Evolutionary conservation across 257 asterid genomes (phyloP), one percentile per base, ranked within the genome.

Genomic region (Rhazya stricta): DNA sequence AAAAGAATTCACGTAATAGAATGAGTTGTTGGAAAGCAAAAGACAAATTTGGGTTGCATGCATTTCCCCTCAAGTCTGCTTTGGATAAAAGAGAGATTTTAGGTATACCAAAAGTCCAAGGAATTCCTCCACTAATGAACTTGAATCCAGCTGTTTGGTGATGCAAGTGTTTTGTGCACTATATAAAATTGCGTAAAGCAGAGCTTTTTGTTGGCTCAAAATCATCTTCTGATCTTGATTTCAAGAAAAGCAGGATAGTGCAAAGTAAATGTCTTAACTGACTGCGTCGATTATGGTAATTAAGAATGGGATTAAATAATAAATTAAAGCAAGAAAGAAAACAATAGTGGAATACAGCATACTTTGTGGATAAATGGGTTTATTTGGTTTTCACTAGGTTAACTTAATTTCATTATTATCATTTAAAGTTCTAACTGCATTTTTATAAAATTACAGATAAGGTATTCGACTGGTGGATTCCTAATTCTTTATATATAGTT

Each of bases 251-350:
- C 36, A 29, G 41, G 0, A 32, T 34, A 62, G 18, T 57, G 68
- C 25, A 63, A 63, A 63, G 69, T 63, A 34, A 63, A 63, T 63
- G 45, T 34, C 45, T 63, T 63, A 34, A 63, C 29, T 37, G 43
- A 37, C 48, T 19, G 32, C 71, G 50, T 18, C 69, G 36, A 63
- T 63, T 36, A 63, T 34, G 69, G 45, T 34, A 7, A 36, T 3
- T 4, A 4, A n/a, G 39, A 63, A 34, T 18, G n/a, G n/a, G n/a
- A n/a, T n/a, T n/a, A n/a, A n/a, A n/a, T n/a, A n/a, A n/a, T n/a
- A n/a, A 23, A 57, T 9, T 57, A 57, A 25, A 9, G 34, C 30
- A 25, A 57, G 34, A 51, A 51, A 51, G 25, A 27, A 6, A 19
- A 19, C 25, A 18, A 21, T 19, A 51, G 58, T 19, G 58, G 58